Base-by-base conservation (phyloP, 139 green algal species). In the Chlamydomonas schloesseri region DNA sequence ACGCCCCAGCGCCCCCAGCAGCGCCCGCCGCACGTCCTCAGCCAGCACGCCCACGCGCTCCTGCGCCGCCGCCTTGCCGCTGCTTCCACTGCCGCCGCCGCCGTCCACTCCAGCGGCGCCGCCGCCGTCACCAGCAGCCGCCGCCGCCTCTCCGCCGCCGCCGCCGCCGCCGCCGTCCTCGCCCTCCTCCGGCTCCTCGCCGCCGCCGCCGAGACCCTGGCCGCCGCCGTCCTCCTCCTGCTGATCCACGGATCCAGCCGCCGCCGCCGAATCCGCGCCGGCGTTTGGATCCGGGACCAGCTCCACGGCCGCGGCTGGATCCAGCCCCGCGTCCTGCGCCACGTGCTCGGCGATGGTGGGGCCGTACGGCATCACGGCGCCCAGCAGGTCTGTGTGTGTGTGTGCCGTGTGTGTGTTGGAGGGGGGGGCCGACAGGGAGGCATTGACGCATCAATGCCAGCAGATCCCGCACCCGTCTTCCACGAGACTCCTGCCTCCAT, bases 311-410 rank as follows among this genome's bases (percentile, higher is more conserved):
- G 64, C 78, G 36, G 60, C 33, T 0, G 96, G 93, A 5, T 91
- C 67, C 33, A 99, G 82, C 1, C 92, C 92, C 8, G 97, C 96
- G 31, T 85, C 76, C 42, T 95, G 82, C 3, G 96, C 82, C 72
- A 93, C 94, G 88, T 99, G 97, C 82, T 99, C 96, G 0, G 90
- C 92, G 10, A 98, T 86, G 21, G 90, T 85, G 0, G 96, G 96
- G 2, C 97, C 97, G 81, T 99, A 98, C 33, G 92, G 92, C 79
- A 97, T 42, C 14, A 93, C 57, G 31, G 71, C 72, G 13, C 73
- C 71, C 0, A 95, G 18, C 0, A 89, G 64, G 0, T 58, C 55
- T 73, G 90, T 50, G 42, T 50, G 42, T 8, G 42, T 5, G 42
- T 50, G 42, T 50, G 42, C 42, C 42, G 42, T 50, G 42, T 50